phyloP scores from a whole-genome alignment of 2,329 filamentous ascomycete species.

The Botrytis cinerea region DNA sequence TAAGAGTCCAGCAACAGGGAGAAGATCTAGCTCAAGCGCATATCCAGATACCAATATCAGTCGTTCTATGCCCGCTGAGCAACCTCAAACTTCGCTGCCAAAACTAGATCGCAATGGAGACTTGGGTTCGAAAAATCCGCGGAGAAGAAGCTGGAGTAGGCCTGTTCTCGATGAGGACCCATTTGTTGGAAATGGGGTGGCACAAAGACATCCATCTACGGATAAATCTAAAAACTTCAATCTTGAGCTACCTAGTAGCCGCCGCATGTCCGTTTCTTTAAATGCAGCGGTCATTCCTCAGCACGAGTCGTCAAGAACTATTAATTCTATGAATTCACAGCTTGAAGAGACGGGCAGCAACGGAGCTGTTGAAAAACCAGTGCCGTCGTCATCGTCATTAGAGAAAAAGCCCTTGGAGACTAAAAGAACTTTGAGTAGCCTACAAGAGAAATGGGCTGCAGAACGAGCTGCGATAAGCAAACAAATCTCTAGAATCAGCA shows the following conservation, averaged over 20 bases:
- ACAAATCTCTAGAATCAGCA: slow-evolving; percentile 31
- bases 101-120: slow-evolving; percentile 32
- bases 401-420: slow-evolving; percentile 35
- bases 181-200: slow-evolving; percentile 29
- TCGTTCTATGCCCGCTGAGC: slow-evolving; percentile 18
- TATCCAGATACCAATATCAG: slow-evolving; percentile 26
- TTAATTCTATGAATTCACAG: neutral
- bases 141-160: slow-evolving; percentile 24
- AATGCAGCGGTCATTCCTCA: slow-evolving; percentile 15
- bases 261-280: slow-evolving; percentile 15
- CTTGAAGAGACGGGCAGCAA: neutral
- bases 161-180: slow-evolving; percentile 34
- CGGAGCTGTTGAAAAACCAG: neutral
- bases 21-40: slow-evolving; percentile 34
- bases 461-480: slow-evolving; percentile 36
- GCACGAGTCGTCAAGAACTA: neutral
- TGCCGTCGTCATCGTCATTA: slow-evolving; percentile 30
- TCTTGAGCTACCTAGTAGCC: slow-evolving; percentile 18
- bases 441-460: slow-evolving; percentile 34
- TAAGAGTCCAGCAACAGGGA: slow-evolving; percentile 39
- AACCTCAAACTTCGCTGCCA: slow-evolving; percentile 30
- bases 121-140: slow-evolving; percentile 27
- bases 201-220: slow-evolving; percentile 6
- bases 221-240: slow-evolving; percentile 16
- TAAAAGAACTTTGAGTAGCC: slow-evolving; percentile 15